Evolutionary conservation across 129 eudicot genomes (phyloP), one percentile per base, ranked within the genome.

Genomic region (Logfia minima): DNA sequence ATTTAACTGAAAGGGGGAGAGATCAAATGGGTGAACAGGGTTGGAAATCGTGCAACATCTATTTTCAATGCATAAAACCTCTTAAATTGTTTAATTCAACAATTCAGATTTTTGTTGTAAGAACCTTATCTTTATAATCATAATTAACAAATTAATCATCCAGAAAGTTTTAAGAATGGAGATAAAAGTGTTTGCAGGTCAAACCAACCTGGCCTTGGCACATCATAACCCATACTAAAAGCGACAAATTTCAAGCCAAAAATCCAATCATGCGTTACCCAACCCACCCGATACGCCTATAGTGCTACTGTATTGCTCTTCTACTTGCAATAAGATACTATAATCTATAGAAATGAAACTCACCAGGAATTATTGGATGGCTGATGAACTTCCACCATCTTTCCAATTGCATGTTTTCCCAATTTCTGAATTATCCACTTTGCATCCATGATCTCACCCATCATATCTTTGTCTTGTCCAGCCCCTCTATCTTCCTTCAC

Each of bases 381-480:
- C 75, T 95, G 96, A 83, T 89, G 97, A 83, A 95, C 85, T 82
- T 95, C 92, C 32, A 95, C 99, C 71, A 88, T 87, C 83, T 95
- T 95, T 71, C 99, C 99, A 34, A 88, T 83, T 45, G 97, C 96
- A 86, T 89, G 92, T 85, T 86, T 95, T 18, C 99, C 99, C 81
- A 95, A 80, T 71, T 87, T 91, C 66, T 89, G 92, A 77, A 95
- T 82, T 85, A 95, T 86, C 98, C 98, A 94, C 48, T 91, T 89
- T 26, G 93, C 97, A 80, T 91, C 97, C 85, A 86, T 85, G 65
- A 94, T 83, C 74, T 85, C 96, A 48, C 82, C 79, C 79, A 81
- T 82, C 7, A 82, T 23, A 63, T 77, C 82, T 68, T 68, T 71
- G 37, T 85, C 89, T n/a, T 77, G 84, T 31, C 87, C 75, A 8